phyloP scores from a whole-genome alignment of 2,329 filamentous ascomycete genomes.

The Cladosporium sp. region DNA sequence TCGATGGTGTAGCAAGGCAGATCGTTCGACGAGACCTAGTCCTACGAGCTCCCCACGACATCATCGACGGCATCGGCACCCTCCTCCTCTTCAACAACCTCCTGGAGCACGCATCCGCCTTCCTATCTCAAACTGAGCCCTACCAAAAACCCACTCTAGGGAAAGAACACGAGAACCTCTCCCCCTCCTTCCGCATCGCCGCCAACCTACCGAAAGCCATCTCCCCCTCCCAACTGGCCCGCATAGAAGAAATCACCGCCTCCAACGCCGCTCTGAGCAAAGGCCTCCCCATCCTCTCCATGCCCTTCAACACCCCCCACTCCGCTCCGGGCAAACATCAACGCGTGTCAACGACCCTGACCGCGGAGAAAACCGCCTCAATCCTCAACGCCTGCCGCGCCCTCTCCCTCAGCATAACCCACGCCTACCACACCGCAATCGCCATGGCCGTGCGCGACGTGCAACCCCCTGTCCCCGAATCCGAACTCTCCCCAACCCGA shows the following conservation, averaged over 20 bases:
- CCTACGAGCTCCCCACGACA: conserved; percentile 4
- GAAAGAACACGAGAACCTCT: conserved; percentile 1
- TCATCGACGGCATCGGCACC: conserved; percentile 9
- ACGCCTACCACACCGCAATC: conserved; percentile 11
- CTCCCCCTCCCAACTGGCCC: not conserved
- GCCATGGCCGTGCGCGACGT: conserved; percentile 6
- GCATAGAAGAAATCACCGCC: conserved; percentile 1
- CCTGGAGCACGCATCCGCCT: not conserved
- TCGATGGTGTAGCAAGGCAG: not conserved
- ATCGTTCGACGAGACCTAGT: not conserved
- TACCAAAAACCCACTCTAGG: not conserved
- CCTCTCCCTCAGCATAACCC: conserved; percentile 7
- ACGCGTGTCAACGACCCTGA: not conserved
- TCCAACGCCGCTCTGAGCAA: not conserved
- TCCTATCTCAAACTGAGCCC: not conserved
- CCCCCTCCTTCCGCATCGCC: conserved; percentile 4
- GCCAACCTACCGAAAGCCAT: conserved; percentile 1
- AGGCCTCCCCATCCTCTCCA: not conserved
- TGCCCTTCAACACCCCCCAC: not conserved
- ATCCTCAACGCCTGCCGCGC: conserved; percentile 1
- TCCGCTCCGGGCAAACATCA: conserved; percentile 3
- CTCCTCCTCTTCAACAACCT: conserved; percentile 9
- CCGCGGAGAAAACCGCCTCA: not conserved
- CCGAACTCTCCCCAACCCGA: not conserved
- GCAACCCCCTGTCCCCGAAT: not conserved